Evolutionary conservation across 1,284 basidiomycete genomes (phyloP), one percentile per base, ranked within the genome.

Genomic region (Xerocomus amazonicus): DNA sequence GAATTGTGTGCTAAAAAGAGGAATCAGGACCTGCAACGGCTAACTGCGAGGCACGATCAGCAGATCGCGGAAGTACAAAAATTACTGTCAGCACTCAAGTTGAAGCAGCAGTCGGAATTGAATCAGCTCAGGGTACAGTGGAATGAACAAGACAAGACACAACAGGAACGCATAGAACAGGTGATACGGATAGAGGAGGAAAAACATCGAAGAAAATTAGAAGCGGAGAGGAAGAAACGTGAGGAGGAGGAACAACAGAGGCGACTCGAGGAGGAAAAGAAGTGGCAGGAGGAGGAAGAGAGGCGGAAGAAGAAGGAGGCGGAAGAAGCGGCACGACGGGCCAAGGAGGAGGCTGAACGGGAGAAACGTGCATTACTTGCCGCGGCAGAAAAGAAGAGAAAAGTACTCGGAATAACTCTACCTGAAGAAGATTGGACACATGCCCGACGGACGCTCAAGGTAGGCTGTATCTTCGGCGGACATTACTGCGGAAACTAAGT

Each of bases 401-500:
- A 68, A 54, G 61, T 60, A 34, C 53, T 81, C 19, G 81, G 81
- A 8, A 68, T 83, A 58, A 72, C 73, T 1, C 74, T 76, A 0
- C 72, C 81, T 7, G 74, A 74, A 33, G 77, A 81, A 12, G 88
- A 92, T 58, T 95, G 89, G 87, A 62, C 67, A 41, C 66, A 74
- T 26, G 89, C 83, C 51, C 78, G 85, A 14, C 70, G 72, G 16
- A 73, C 73, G 47, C 76, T 94, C 54, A 74, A 74, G 68, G 87
- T 87, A 53, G 72, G 63, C 13, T 40, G 16, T 10, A 37, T 16
- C 35, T 33, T 38, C 39, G 40, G 43, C 34, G 45, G 45, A 47
- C 28, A 66, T 65, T 48, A 43, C 37, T 51, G 53, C 51, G 60
- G 62, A 23, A 32, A 45, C 60, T 67, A 46, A 68, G 51, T 12